A percentile compares a stretch with the other conserved stretches of the same genome.
Conservation (phyloP, 495 filamentous ascomycete species). For the Baudoinia panamericana region DNA sequence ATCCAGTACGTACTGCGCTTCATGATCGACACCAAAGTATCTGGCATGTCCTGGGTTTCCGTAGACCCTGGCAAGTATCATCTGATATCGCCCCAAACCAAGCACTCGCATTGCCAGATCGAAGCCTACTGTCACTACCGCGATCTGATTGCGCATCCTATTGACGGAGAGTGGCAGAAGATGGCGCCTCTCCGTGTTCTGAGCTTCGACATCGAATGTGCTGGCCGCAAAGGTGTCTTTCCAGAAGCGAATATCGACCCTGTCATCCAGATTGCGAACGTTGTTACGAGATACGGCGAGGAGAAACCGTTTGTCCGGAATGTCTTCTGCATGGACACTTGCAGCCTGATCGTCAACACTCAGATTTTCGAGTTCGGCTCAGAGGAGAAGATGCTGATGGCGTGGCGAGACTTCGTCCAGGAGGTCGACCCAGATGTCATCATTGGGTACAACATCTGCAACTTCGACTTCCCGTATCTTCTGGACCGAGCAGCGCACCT, state of each 20-base stretch:
- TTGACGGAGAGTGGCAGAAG: constrained; percentile 94
- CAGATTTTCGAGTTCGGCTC: constrained; percentile 70
- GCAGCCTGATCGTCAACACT: constrained; percentile 86
- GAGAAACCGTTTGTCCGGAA: constrained; percentile 91
- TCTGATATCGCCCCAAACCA: constrained; percentile 44
- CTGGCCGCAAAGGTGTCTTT: constrained; percentile 93
- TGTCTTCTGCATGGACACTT: constrained; percentile 85
- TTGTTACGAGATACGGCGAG: constrained; percentile 94
- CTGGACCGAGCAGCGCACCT: constrained; percentile 79
- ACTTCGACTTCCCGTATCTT: constrained; percentile 98
- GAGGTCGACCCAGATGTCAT: constrained; percentile 95
- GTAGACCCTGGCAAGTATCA: constrained; percentile 60
- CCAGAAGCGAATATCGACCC: constrained; percentile 83
- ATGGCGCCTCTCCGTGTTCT: constrained; percentile 90
- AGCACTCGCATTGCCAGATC: constrained; percentile 87
- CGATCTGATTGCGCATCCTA: constrained; percentile 73
- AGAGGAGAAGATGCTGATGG: constrained; percentile 75
- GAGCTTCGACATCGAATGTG: constrained; percentile 98
- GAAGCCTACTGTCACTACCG: constrained; percentile 72
- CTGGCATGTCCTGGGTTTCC: constrained; percentile 97
- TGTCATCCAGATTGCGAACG: constrained; percentile 96
- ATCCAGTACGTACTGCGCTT: constrained; percentile 92
- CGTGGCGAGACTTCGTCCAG: constrained; percentile 79
- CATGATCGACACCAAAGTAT: constrained; percentile 91
- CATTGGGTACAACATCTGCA: constrained; percentile 96